Evolutionary conservation across 495 filamentous ascomycete species (phyloP).

Genomic region (Pseudevernia furfuracea): DNA sequence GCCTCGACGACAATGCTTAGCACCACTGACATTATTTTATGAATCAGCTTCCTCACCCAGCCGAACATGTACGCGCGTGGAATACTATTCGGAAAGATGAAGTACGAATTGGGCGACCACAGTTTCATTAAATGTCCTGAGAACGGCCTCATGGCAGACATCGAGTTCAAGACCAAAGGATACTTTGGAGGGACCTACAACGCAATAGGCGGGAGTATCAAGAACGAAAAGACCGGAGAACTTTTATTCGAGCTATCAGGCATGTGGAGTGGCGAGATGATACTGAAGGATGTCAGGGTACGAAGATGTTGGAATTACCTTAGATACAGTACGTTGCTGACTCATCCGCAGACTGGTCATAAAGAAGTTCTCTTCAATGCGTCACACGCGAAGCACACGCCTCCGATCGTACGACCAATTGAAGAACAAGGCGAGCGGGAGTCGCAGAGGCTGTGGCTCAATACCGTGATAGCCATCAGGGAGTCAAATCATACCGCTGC

Average conservation of each 20-base stretch:
- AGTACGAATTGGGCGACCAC: constrained; percentile 96
- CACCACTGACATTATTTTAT: not conserved
- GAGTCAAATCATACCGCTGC: constrained; percentile 79
- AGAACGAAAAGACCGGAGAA: constrained; percentile 79
- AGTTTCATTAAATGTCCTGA: constrained; percentile 92
- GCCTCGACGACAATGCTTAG: not conserved
- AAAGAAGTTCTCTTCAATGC: constrained; percentile 89
- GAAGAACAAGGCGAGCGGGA: constrained; percentile 87
- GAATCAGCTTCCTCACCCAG: constrained; percentile 72
- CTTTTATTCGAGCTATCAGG: constrained; percentile 83
- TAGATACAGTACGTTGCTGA: not conserved
- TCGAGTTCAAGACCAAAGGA: constrained; percentile 98
- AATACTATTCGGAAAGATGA: constrained; percentile 98
- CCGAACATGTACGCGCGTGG: constrained; percentile 99
- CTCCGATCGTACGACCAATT: constrained; percentile 66
- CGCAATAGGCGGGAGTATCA: constrained; percentile 87
- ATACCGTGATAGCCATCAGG: constrained; percentile 71
- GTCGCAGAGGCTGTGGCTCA: constrained; percentile 79
- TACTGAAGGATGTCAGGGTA: constrained; percentile 74
- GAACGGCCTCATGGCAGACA: constrained; percentile 73
- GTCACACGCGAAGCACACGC: constrained; percentile 61
- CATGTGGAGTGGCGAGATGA: constrained; percentile 91
- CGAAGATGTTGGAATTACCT: constrained; percentile 15
- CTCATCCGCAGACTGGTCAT: constrained; percentile 59
- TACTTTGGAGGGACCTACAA: constrained; percentile 97